Evolutionary conservation across 768 basidiomycete species (phyloP), one percentile per base, ranked within the genome.

Genomic region (Mycena floridula): DNA sequence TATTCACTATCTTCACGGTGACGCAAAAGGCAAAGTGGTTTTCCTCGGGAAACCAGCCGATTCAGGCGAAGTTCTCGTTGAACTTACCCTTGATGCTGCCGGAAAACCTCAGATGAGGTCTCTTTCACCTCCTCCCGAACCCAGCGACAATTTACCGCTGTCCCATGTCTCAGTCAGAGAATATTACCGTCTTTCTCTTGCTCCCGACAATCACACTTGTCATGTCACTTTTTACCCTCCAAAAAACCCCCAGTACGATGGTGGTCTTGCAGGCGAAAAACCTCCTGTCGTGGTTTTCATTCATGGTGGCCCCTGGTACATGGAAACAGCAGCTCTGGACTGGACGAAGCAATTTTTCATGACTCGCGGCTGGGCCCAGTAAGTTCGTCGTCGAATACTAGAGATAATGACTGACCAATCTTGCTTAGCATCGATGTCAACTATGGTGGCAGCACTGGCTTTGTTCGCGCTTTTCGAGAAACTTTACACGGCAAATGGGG

Each of bases 291-390:
- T 89, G 6, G 63, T 87, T 11, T 52, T 68, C 25, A 71, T 74
- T 4, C 89, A 90, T 48, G 89, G 89, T 1, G 88, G 88, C 0
- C 89, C 89, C 0, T 89, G 85, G 0, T 53, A 51, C 3, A 58
- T 67, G 3, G 63, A 66, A 4, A 16, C 48, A 1, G 77, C 81
- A 43, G 74, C 65, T 0, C 58, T 89, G 25, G 59, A 56, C 12
- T 77, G 78, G 77, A 58, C 52, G 16, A 74, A 66, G 37, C 72
- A 84, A 51, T 89, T 73, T 52, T 87, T 78, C 49, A 87, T 85
- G 0, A 76, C 76, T 24, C 72, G 83, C 5, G 83, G 85, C 22
- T 88, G 74, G 65, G 83, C 72, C n/a, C 86, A 82, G 76, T 32
- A 32, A 32, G 28, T 32, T 85, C 27, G 83, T 85, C 43, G 85